Base-by-base conservation (phyloP, 352 stramenopile species). In the Phytopythium kandeliae region DNA sequence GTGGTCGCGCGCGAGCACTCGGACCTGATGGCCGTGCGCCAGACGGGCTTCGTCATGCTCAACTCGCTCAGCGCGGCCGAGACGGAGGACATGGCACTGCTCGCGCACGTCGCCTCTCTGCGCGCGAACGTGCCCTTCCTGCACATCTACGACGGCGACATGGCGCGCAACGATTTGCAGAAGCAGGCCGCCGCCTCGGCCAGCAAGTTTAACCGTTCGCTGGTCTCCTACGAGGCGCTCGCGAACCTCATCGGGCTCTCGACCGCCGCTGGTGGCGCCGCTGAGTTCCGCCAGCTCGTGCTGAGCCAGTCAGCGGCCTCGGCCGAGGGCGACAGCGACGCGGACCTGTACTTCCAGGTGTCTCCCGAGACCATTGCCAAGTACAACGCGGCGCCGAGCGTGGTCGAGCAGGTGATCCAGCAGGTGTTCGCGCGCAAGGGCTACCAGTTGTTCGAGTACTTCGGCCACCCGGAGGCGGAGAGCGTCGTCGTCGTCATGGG, bases 91-190 rank as follows among this genome's bases (percentile, higher is more conserved):
- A 97, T 97, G 77, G 89, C 89, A 46, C 67, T 96, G 55, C 64
- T 96, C 21, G 83, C 83, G 28, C 89, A 98, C 74, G 77, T 97
- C 24, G 78, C 86, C 21, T 96, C 89, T n/a, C 67, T 97, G 43
- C 82, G 86, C 43, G 81, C 86, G 40, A 84, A 94, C 49, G 79
- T 96, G 37, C 91, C 91, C 24, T 96, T 98, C 56, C 57, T 97
- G 38, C 88, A 98, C 67, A 95, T 98, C 25, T 96, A 96, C 70
- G 91, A 97, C 70, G 89, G 86, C 41, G 84, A 97, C 59, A 89
- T 97, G 72, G 62, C 74, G 26, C 87, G 95, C 54, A 96, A 96
- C 62, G 69, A 78, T 49, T 53, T 97, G 22, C 67, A 86, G 51
- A 71, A 67, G 42, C 55, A 61, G n/a, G 63, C 72, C 2, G 71